Evolutionary conservation across 1,139 yeast species (phyloP), one percentile per base, ranked within the genome.

Genomic region (Groenewaldozyma sp.): DNA sequence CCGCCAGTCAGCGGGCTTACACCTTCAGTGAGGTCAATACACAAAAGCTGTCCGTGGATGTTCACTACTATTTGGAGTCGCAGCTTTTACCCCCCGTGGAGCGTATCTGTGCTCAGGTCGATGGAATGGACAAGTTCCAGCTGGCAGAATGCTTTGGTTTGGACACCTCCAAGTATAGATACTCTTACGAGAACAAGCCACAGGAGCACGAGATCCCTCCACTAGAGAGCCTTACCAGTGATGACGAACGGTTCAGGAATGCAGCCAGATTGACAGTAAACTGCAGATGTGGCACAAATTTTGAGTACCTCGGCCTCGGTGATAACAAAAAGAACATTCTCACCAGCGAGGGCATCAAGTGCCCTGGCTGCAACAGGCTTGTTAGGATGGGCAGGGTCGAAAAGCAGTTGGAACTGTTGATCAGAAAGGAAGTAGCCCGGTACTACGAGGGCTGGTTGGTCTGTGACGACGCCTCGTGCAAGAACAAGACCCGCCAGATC

Each of bases 61-160:
- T 84, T 1, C 70, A 67, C 33, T 88, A 74, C 56, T 93, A 93
- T 56, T 67, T 88, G 51, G 94, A 82, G 48, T 82, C 84, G 57
- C 99, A 93, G 61, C 74, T 93, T 13, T 76, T 82, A 56, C 91
- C 94, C 2, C 97, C 97, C 1, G 79, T 91, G 11, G 94, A 86
- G 56, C 79, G 98, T 62, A 67, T 93, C 40, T 68, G 91, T 37
- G 94, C 82, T 49, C 75, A 82, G 48, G 79, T 93, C 42, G 94
- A 86, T 47, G 95, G 97, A 28, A 73, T 84, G 44, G 97, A 91
- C 55, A 71, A 79, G 56, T 75, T 78, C 37, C 71, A 94, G 48
- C 69, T 91, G 24, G 94, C 95, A 2, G 71, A 72, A 37, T 70
- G 82, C 3, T 67, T 93, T 35, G 94, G 95, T 0, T 68, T 91